phyloP scores from a whole-genome alignment of 1,284 basidiomycete genomes.

The Limonomyces culmigenus region DNA sequence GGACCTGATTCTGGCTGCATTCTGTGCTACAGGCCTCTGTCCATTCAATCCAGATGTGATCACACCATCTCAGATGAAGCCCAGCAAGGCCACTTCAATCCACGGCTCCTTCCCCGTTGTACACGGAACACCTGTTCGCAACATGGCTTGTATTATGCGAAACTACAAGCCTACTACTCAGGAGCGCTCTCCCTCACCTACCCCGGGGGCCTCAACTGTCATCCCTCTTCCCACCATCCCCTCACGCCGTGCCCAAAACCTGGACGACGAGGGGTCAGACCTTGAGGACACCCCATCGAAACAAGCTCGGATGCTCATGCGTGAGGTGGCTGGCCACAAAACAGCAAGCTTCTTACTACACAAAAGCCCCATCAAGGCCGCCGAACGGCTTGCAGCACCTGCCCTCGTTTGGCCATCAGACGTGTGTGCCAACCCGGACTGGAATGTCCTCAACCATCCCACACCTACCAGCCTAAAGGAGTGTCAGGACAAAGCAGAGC shows the following conservation, averaged over 20 bases:
- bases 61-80: constrained; percentile 17
- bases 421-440: not conserved
- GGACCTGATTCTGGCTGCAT: constrained; percentile 17
- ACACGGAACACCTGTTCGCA: constrained; percentile 11
- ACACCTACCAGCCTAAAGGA: not conserved
- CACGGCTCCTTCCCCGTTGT: constrained; percentile 9
- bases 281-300: not conserved
- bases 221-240: not conserved
- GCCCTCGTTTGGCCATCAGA: not conserved
- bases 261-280: not conserved
- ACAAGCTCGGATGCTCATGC: not conserved
- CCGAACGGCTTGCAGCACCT: not conserved
- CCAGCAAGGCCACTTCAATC: constrained; percentile 15
- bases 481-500: not conserved
- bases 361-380: not conserved
- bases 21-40: constrained; percentile 18
- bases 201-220: constrained; percentile 3
- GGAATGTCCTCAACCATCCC: not conserved
- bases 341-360: not conserved
- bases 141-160: constrained; percentile 4
- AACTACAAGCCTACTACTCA: not conserved
- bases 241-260: not conserved
- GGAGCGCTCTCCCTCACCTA: constrained; percentile 4
- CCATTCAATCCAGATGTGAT: constrained; percentile 18
- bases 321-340: not conserved